These are phyloP conservation scores for Boletus vermiculosoides DNA, from an alignment of 768 basidiomycete genomes.

Conservation along the genomic window DNA sequence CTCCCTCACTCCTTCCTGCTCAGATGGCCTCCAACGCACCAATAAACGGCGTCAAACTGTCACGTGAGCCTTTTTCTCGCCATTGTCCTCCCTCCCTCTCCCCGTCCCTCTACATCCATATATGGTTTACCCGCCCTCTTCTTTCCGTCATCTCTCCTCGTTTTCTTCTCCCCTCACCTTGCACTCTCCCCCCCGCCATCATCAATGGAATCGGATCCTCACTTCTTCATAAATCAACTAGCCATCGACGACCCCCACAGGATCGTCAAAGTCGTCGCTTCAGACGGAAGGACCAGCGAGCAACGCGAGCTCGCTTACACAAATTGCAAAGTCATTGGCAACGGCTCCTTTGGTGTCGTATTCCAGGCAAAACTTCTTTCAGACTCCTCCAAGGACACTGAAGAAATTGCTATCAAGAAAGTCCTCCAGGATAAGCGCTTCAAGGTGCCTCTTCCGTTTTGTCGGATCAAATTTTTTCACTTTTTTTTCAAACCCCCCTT, in stretches of 20 bases:
- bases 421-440: conserved; percentile 99
- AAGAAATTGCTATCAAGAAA: conserved; percentile 99
- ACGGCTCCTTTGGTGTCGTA: conserved; percentile 98
- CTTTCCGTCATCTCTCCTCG: conserved; percentile 29
- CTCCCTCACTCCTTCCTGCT: conserved; percentile 8
- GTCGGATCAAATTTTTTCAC: conserved; percentile 3
- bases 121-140: conserved; percentile 28
- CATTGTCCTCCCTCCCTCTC: conserved; percentile 17
- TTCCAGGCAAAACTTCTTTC: conserved; percentile 89
- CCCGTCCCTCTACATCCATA: conserved; percentile 25
- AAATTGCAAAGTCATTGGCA: conserved; percentile 97
- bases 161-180: conserved; percentile 39
- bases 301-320: conserved; percentile 89
- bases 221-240: conserved; percentile 34
- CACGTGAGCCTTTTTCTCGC: conserved; percentile 54
- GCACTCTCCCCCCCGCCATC: conserved; percentile 9
- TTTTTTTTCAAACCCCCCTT: neutral
- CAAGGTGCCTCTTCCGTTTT: conserved; percentile 66
- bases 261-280: conserved; percentile 92
- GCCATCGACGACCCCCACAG: conserved; percentile 96
- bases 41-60: conserved; percentile 86
- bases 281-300: conserved; percentile 90
- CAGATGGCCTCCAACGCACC: conserved; percentile 75
- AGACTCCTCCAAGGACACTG: conserved; percentile 55
- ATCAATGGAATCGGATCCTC: conserved; percentile 30